Evolutionary conservation across 495 filamentous ascomycete genomes (phyloP).

Genomic region (Cladorrhinum samala): DNA sequence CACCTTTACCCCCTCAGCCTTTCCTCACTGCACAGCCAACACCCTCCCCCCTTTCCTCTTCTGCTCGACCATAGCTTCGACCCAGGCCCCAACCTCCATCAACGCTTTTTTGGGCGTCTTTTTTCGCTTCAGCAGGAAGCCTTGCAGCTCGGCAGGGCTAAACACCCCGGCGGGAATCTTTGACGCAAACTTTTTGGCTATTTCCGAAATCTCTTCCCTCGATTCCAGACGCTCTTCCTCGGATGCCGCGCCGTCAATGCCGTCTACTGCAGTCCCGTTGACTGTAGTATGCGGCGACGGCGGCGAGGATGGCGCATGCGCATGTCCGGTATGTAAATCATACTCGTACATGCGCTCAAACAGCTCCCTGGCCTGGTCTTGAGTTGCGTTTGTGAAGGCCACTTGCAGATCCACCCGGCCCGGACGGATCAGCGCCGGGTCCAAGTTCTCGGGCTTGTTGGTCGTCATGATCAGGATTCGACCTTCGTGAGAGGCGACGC

Average conservation of each 20-base stretch:
- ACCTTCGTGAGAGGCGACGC: slow-evolving; percentile 75
- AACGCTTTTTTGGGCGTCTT: slow-evolving; percentile 54
- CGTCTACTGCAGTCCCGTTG: too few relatives aligned
- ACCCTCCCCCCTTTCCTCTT: slow-evolving; percentile 38
- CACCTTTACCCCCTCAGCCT: not conserved
- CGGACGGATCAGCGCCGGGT: slow-evolving; percentile 68
- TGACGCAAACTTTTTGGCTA: slow-evolving; percentile 41
- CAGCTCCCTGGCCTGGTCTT: slow-evolving; percentile 56
- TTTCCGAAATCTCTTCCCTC: slow-evolving; percentile 26
- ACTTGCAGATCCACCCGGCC: slow-evolving; percentile 72
- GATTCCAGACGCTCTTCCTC: not conserved
- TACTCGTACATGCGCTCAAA: slow-evolving; percentile 68
- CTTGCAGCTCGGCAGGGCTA: slow-evolving; percentile 67
- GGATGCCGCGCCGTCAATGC: not conserved
- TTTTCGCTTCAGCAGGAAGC: slow-evolving; percentile 59
- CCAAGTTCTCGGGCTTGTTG: slow-evolving; percentile 68
- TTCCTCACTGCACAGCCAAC: slow-evolving; percentile 28
- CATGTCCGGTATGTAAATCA: slow-evolving; percentile 3
- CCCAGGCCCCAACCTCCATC: slow-evolving; percentile 52
- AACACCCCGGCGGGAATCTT: slow-evolving; percentile 46
- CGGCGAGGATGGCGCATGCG: slow-evolving; percentile 11
- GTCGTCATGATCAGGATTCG: slow-evolving; percentile 81
- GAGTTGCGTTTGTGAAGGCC: slow-evolving; percentile 59
- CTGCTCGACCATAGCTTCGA: slow-evolving; percentile 38
- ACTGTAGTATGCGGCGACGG: too few relatives aligned